Conservation (phyloP, 2,329 filamentous ascomycete genomes). For the Exophiala spinifera region DNA sequence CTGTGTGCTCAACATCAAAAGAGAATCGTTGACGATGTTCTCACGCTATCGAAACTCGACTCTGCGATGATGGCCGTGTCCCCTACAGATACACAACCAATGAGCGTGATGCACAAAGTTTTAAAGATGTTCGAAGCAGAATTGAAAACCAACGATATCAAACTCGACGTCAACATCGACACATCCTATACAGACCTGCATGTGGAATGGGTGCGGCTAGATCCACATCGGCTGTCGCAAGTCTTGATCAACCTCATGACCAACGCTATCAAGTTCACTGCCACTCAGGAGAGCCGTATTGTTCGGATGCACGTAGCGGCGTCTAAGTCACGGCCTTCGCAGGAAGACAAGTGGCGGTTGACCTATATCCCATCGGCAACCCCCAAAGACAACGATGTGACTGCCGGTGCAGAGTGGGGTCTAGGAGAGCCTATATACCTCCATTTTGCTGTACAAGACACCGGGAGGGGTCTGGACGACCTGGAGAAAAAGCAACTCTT, state of each 20-base stretch:
- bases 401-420: constrained; percentile 52
- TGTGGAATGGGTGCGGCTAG: constrained; percentile 65
- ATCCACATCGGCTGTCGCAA: constrained; percentile 72
- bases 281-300: constrained; percentile 43
- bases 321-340: constrained; percentile 44
- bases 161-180: constrained; percentile 63
- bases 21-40: constrained; percentile 70
- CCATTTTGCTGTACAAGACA: constrained; percentile 72
- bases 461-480: constrained; percentile 68
- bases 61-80: constrained; percentile 71
- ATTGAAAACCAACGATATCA: constrained; percentile 65
- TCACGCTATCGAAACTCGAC: constrained; percentile 73
- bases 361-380: constrained; percentile 35
- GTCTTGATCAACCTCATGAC: constrained; percentile 77
- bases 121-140: constrained; percentile 78
- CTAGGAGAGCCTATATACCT: constrained; percentile 60
- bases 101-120: constrained; percentile 63
- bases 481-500: constrained; percentile 73
- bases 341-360: constrained; percentile 37
- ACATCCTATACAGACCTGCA: constrained; percentile 56
- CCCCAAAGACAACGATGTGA: constrained; percentile 33
- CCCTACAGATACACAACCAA: constrained; percentile 65
- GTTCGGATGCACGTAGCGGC: constrained; percentile 56
- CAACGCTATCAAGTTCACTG: constrained; percentile 79
- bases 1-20: constrained; percentile 79